Evolutionary conservation across 805 yeast species (phyloP).

Genomic region (Spathaspora boniae): DNA sequence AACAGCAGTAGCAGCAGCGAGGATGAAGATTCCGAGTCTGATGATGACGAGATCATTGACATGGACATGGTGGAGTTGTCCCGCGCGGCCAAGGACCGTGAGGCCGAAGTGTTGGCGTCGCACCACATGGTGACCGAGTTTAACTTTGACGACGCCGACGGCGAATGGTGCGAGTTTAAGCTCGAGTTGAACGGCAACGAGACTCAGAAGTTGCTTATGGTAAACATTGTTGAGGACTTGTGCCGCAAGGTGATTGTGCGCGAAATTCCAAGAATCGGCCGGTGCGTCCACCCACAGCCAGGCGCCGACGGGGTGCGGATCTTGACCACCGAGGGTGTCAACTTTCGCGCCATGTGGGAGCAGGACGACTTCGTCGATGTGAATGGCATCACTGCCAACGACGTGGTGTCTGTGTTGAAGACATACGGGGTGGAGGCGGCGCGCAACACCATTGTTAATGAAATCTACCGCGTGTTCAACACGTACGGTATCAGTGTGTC

Average conservation of each 20-base stretch:
- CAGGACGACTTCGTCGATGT: constrained; percentile 91
- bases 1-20: constrained; percentile 41
- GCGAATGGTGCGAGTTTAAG: constrained; percentile 91
- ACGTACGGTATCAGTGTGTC: constrained; percentile 94
- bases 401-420: constrained; percentile 81
- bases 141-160: constrained; percentile 84
- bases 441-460: constrained; percentile 93
- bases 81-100: constrained; percentile 75
- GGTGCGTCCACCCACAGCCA: constrained; percentile 81
- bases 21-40: constrained; percentile 29
- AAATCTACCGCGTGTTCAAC: constrained; percentile 91
- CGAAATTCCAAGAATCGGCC: constrained; percentile 85
- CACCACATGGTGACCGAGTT: constrained; percentile 74
- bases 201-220: constrained; percentile 93
- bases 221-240: constrained; percentile 88
- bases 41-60: constrained; percentile 22
- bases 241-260: constrained; percentile 90
- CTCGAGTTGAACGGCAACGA: constrained; percentile 72
- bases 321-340: constrained; percentile 96
- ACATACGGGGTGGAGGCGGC: constrained; percentile 99
- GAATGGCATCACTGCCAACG: constrained; percentile 86
- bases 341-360: constrained; percentile 97
- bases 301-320: constrained; percentile 55
- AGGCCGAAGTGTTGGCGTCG: constrained; percentile 70
- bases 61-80: constrained; percentile 38